Evolutionary conservation across 768 basidiomycete species (phyloP).

Genomic region (Lactarius tabidus): DNA sequence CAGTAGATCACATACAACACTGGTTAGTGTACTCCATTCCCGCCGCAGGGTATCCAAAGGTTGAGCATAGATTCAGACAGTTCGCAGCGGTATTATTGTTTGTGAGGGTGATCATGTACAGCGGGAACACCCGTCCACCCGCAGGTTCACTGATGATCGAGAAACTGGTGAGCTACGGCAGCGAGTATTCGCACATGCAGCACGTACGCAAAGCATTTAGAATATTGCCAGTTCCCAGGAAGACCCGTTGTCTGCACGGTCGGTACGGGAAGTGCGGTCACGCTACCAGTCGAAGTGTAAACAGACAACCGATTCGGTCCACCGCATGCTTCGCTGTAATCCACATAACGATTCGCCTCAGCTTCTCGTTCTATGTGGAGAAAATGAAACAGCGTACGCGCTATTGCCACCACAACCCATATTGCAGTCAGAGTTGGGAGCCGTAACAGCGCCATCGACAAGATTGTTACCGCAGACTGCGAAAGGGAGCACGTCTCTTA

Average conservation of each 20-base stretch:
- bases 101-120: conserved; percentile 51
- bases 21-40: conserved; percentile 68
- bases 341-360: conserved; percentile 5
- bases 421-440: conserved; percentile 52
- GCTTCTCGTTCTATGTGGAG: not conserved
- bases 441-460: conserved; percentile 53
- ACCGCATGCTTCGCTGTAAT: conserved; percentile 61
- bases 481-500: conserved; percentile 6
- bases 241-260: conserved; percentile 49
- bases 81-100: conserved; percentile 59
- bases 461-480: conserved; percentile 69
- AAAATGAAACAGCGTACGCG: conserved; percentile 40
- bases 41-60: conserved; percentile 66
- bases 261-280: conserved; percentile 59
- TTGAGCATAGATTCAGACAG: conserved; percentile 65
- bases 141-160: conserved; percentile 43
- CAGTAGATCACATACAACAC: conserved; percentile 54
- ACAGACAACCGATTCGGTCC: conserved; percentile 67
- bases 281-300: conserved; percentile 49
- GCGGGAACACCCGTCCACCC: conserved; percentile 49
- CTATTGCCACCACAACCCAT: conserved; percentile 71
- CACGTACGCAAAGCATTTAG: conserved; percentile 61
- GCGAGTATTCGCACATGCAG: not conserved
- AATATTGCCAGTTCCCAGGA: conserved; percentile 60
- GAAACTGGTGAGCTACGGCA: not conserved